These are phyloP conservation scores for Ammopiptanthus mongolicus DNA, from an alignment of 306 rosid genomes.

Conservation along the genomic window DNA sequence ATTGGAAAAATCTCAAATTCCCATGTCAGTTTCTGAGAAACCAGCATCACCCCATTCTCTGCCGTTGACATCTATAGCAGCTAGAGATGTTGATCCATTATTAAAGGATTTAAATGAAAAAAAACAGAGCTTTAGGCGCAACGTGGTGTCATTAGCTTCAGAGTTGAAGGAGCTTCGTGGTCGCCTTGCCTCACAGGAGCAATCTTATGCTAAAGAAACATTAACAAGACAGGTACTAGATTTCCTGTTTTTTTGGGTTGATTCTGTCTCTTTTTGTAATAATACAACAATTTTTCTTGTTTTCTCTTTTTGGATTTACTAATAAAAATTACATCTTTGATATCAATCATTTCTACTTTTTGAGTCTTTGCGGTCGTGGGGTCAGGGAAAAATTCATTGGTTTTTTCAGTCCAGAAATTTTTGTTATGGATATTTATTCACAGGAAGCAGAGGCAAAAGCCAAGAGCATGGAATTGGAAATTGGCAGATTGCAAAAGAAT, in stretches of 20 bases:
- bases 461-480: constrained; percentile 73
- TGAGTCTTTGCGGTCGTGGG: constrained; percentile 35
- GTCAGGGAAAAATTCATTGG: constrained; percentile 23
- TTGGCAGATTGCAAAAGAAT: constrained; percentile 52
- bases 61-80: constrained; percentile 7
- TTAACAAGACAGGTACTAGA: constrained; percentile 69
- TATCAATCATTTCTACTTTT: constrained; percentile 32
- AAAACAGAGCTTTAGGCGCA: constrained; percentile 81
- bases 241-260: constrained; percentile 9
- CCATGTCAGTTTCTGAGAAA: constrained; percentile 58
- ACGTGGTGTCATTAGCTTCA: constrained; percentile 80
- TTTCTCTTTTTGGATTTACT: constrained; percentile 18
- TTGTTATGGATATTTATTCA: constrained; percentile 17
- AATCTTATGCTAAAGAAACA: constrained; percentile 62
- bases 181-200: constrained; percentile 80
- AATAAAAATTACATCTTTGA: constrained; percentile 21
- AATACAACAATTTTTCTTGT: neutral
- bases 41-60: constrained; percentile 24
- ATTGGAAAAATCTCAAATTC: neutral
- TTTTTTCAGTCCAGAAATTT: constrained; percentile 8
- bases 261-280: constrained; percentile 23
- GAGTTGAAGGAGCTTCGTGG: constrained; percentile 84
- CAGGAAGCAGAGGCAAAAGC: constrained; percentile 88
- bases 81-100: constrained; percentile 66
- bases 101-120: constrained; percentile 80